phyloP scores from a whole-genome alignment of 2,329 filamentous ascomycete species.

The Xylariaceae sp. region DNA sequence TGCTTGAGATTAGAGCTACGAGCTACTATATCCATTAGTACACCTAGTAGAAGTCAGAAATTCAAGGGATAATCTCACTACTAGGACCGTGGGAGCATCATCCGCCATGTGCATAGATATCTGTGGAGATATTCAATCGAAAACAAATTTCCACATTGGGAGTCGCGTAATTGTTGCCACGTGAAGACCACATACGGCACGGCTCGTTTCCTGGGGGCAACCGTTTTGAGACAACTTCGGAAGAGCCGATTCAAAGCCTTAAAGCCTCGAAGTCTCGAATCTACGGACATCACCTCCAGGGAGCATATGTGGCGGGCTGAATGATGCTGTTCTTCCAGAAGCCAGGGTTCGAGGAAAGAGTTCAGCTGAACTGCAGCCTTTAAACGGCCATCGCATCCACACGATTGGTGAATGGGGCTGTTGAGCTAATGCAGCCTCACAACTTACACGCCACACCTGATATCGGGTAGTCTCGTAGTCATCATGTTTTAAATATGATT shows the following conservation, averaged over 20 bases:
- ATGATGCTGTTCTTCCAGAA: neutral
- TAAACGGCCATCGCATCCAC: neutral
- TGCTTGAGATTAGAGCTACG: too few relatives aligned
- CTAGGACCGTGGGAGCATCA: neutral
- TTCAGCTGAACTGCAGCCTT: slow-evolving; percentile 4
- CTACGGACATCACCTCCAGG: too few relatives aligned
- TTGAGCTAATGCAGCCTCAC: slow-evolving; percentile 8
- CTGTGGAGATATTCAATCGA: neutral
- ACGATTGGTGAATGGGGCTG: neutral
- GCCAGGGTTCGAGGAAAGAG: neutral
- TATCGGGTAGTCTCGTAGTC: too few relatives aligned
- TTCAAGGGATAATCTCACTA: neutral
- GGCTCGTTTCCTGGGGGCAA: neutral
- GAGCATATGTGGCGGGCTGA: neutral
- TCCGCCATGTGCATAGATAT: neutral
- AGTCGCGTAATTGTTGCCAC: neutral
- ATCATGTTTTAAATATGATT: too few relatives aligned
- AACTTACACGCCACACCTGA: neutral
- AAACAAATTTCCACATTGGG: neutral
- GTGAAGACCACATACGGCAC: neutral
- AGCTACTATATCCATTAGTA: too few relatives aligned
- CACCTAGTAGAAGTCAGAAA: neutral
- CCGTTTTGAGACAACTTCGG: neutral
- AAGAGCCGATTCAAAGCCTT: too few relatives aligned
- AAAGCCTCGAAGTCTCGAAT: too few relatives aligned